A percentile compares a stretch with the other conserved stretches of the same genome.
Evolutionary conservation across 768 basidiomycete species (phyloP).

Genomic region (Tylopilus felleus): DNA sequence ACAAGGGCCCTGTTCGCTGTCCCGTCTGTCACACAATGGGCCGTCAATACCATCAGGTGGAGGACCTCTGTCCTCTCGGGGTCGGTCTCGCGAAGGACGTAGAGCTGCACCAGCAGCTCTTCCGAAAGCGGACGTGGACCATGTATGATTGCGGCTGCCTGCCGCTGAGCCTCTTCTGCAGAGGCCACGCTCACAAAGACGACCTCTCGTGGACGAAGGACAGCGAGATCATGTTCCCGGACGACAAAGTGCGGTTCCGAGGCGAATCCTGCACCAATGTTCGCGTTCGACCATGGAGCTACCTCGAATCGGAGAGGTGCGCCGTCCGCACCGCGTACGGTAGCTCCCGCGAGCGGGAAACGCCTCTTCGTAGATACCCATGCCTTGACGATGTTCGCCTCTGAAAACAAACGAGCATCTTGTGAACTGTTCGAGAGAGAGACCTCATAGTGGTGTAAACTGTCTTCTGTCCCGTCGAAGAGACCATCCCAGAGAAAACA

Average conservation of each 20-base stretch:
- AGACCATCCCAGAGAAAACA: conserved; percentile 41
- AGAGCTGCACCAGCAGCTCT: conserved; percentile 40
- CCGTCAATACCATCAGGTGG: conserved; percentile 42
- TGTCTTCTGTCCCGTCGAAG: conserved; percentile 46
- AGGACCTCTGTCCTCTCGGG: conserved; percentile 32
- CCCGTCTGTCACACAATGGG: conserved; percentile 53
- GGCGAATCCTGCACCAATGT: not conserved
- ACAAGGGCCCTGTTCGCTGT: conserved; percentile 40
- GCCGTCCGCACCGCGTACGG: conserved; percentile 24
- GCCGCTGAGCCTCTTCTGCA: conserved; percentile 32
- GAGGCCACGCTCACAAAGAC: conserved; percentile 33
- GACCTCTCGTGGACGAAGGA: conserved; percentile 38
- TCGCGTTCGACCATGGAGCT: not conserved
- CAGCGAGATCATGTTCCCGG: conserved; percentile 33
- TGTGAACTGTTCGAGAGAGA: conserved; percentile 26
- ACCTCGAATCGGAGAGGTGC: not conserved
- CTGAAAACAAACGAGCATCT: conserved; percentile 23
- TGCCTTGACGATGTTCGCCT: conserved; percentile 36
- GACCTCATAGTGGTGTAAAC: conserved; percentile 29
- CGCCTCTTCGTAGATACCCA: conserved; percentile 48
- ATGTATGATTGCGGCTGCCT: conserved; percentile 31
- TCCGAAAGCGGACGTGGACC: conserved; percentile 41
- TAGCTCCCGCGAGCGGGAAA: conserved; percentile 37
- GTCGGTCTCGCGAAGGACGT: conserved; percentile 36
- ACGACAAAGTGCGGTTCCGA: conserved; percentile 38